phyloP scores from a whole-genome alignment of 179 eudicot genomes.

The Corrigiola litoralis region DNA sequence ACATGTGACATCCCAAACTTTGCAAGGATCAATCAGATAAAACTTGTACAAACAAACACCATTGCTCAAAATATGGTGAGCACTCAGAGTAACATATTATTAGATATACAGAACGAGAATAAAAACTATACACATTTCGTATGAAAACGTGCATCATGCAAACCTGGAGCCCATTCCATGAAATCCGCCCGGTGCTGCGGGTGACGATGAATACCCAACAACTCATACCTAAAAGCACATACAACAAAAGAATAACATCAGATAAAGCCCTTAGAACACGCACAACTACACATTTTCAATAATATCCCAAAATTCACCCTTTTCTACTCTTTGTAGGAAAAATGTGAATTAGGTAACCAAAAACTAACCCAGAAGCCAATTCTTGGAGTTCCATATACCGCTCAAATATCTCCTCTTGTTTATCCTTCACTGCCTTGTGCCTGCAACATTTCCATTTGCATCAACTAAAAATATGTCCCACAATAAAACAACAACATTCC shows the following conservation, averaged over 20 bases:
- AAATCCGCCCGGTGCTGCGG: conserved; percentile 88
- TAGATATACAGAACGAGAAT: too few relatives aligned
- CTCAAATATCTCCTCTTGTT: conserved; percentile 56
- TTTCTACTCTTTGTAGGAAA: background rate
- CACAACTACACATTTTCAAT: background rate
- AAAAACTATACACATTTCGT: too few relatives aligned
- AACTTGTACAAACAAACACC: too few relatives aligned
- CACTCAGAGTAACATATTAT: too few relatives aligned
- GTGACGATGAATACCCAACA: conserved; percentile 77
- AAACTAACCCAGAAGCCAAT: conserved; percentile 78
- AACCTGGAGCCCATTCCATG: conserved; percentile 99
- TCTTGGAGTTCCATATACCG: conserved; percentile 63
- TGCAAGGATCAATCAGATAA: background rate
- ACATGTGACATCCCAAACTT: background rate
- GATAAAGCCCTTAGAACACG: background rate
- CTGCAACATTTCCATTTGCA: conserved; percentile 31
- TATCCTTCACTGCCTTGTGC: conserved; percentile 78
- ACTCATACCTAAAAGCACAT: conserved; percentile 47
- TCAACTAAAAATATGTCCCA: background rate
- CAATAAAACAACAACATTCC: background rate
- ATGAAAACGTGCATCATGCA: conserved; percentile 2
- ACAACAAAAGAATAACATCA: conserved; percentile 4
- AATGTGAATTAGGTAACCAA: background rate
- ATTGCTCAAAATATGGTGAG: background rate
- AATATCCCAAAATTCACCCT: background rate